Conservation (phyloP, 1,284 basidiomycete genomes). For the Leccinum huronense region DNA sequence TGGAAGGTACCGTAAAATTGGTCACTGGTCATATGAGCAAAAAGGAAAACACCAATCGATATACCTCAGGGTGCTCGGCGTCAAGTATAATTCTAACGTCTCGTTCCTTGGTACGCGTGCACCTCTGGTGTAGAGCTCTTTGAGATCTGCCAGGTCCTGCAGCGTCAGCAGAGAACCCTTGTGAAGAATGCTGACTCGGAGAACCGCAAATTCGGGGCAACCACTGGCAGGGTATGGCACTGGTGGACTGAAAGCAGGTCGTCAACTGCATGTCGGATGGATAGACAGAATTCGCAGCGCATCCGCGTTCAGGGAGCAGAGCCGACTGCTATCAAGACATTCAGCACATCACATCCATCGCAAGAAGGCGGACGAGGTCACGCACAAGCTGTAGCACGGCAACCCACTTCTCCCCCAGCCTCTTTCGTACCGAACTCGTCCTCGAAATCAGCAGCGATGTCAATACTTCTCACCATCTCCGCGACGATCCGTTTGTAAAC, state of each 20-base stretch:
- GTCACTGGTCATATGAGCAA: constrained; percentile 38
- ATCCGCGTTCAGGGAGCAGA: constrained; percentile 26
- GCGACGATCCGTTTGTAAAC: constrained; percentile 61
- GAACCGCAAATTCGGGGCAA: constrained; percentile 29
- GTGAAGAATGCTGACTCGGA: constrained; percentile 24
- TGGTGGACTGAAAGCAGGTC: constrained; percentile 22
- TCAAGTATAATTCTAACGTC: constrained; percentile 73
- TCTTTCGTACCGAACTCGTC: constrained; percentile 40
- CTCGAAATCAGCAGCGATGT: constrained; percentile 80
- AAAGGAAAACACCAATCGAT: background rate
- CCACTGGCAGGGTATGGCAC: constrained; percentile 33
- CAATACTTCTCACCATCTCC: constrained; percentile 73
- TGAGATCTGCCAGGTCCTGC: constrained; percentile 59
- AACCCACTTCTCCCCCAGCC: constrained; percentile 57
- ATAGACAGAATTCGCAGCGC: constrained; percentile 32
- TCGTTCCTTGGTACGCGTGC: constrained; percentile 55
- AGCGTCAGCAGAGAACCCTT: constrained; percentile 39
- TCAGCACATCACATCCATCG: constrained; percentile 43
- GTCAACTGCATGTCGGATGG: constrained; percentile 23
- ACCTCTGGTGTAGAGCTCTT: constrained; percentile 60
- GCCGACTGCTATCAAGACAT: constrained; percentile 36
- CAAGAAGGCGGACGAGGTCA: constrained; percentile 29
- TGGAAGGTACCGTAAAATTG: constrained; percentile 78
- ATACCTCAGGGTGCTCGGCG: constrained; percentile 72
- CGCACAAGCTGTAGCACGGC: constrained; percentile 80